Evolutionary conservation across 768 basidiomycete species (phyloP).

Genomic region (Fistulinella prunicolor): DNA sequence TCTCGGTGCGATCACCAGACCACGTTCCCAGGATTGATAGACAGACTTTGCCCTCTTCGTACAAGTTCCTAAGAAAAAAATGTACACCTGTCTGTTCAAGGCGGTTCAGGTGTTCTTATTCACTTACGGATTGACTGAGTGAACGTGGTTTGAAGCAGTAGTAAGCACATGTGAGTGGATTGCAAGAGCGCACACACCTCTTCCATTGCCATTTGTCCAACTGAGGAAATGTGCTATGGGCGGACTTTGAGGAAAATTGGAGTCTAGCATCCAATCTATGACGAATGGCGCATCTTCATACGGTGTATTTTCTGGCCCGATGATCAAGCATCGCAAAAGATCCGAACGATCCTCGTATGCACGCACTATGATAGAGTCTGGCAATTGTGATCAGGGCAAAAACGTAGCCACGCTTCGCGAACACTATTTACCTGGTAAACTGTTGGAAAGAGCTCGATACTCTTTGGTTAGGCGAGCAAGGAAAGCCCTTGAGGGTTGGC

Average conservation of each 20-base stretch:
- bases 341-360: slow-evolving; percentile 89
- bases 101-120: not conserved
- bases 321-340: slow-evolving; percentile 82
- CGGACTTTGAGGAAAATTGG: slow-evolving; percentile 77
- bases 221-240: slow-evolving; percentile 88
- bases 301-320: slow-evolving; percentile 93
- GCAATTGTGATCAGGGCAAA: slow-evolving; percentile 6
- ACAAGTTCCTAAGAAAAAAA: slow-evolving; percentile 61
- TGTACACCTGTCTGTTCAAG: not conserved
- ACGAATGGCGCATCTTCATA: slow-evolving; percentile 94
- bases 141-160: too few species aligned
- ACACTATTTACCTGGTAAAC: slow-evolving; percentile 68
- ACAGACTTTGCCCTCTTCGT: slow-evolving; percentile 95
- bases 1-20: slow-evolving; percentile 85
- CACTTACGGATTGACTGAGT: slow-evolving; percentile 69
- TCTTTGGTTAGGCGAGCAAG: slow-evolving; percentile 76
- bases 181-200: slow-evolving; percentile 35
- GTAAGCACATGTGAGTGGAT: not conserved
- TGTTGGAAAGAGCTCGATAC: slow-evolving; percentile 73
- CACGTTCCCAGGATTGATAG: slow-evolving; percentile 90
- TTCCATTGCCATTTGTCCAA: slow-evolving; percentile 92
- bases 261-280: slow-evolving; percentile 90
- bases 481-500: slow-evolving; percentile 71
- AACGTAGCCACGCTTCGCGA: not conserved
- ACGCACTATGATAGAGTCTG: slow-evolving; percentile 85